Base-by-base conservation (phyloP, 495 filamentous ascomycete species). In the Neurospora cerealis region DNA sequence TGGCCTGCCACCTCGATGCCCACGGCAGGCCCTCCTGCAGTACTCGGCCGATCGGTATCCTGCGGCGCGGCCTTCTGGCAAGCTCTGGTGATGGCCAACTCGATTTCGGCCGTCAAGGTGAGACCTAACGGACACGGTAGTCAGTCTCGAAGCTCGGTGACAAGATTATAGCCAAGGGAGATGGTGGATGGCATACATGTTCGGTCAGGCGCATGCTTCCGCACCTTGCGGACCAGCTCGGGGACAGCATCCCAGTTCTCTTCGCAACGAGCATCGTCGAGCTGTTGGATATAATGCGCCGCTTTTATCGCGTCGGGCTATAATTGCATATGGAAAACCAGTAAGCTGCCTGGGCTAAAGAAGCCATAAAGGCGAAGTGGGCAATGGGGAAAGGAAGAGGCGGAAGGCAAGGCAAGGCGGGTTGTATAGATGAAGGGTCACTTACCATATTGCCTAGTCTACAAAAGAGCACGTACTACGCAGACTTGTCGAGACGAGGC, bases 161-260 rank as follows among this genome's bases (percentile, higher is more conserved):
- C 19, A 73, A 44, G 28, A 66, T 75, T 69, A 76, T 74, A 71
- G 54, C 54, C 24, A 44, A 44, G 4, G 72, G 36, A 21, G 21
- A 48, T 28, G 13, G 37, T 21, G 69, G 69, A 42, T 62, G 71
- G 79, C 87, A 73, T 90, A 98, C 96, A 98, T 80, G 87, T 88
- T 78, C 92, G 90, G 40, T 95, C 90, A 66, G 94, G 91, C 74
- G 94, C 93, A 88, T 98, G 95, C 79, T 98, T 98, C 77, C 89
- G 91, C 74, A 98, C 88, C 83, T 99, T 98, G 76, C 94, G 89
- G 76, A 93, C 89, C 74, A 97, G 85, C 83, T 98, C 96, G 38
- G 92, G 92, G n/a, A 98, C 87, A 38, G 92, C 92, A 74, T 92
- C 87, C 96, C 96, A 99, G 78, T 88, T 90, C 38, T 93, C 93